phyloP scores from a whole-genome alignment of 176 grass and related monocot species.

The Hsuehochloa calcarea region DNA sequence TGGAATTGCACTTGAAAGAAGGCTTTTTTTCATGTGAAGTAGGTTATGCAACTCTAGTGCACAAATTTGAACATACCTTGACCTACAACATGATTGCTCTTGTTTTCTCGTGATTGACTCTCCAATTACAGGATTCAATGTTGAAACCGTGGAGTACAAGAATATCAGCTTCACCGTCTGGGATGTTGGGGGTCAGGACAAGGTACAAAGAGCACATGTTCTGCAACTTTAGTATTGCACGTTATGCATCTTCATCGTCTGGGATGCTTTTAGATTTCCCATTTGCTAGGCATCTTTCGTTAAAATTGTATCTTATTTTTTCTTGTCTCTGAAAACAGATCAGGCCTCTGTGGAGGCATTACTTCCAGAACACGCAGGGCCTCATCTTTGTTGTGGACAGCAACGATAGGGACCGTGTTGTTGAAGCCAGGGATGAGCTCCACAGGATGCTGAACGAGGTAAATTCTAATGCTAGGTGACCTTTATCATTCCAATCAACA shows the following conservation, averaged over 20 bases:
- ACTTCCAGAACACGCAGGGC: slow-evolving; percentile 76
- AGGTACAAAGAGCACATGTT: slow-evolving; percentile 45
- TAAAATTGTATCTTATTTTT: not conserved
- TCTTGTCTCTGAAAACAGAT: slow-evolving; percentile 42
- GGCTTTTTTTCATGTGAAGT: not conserved
- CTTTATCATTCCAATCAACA: not conserved
- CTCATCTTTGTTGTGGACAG: slow-evolving; percentile 75
- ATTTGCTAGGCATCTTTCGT: not conserved
- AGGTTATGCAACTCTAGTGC: not conserved
- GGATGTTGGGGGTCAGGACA: slow-evolving; percentile 88
- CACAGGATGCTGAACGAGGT: slow-evolving; percentile 75
- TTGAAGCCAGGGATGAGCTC: slow-evolving; percentile 73
- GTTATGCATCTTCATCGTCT: too few relatives aligned
- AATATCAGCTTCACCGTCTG: slow-evolving; percentile 98
- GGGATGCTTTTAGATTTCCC: not conserved
- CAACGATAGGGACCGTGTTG: slow-evolving; percentile 72
- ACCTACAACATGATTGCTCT: not conserved
- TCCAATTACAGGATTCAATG: slow-evolving; percentile 59
- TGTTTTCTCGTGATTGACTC: not conserved
- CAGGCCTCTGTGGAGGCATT: slow-evolving; percentile 70
- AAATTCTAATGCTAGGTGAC: not conserved
- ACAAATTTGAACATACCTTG: not conserved
- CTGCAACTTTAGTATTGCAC: not conserved
- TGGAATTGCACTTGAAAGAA: not conserved
- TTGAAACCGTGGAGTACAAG: slow-evolving; percentile 88